These are phyloP conservation scores for Arthroderma sp. DNA, from an alignment of 2,329 filamentous ascomycete genomes.

Conservation along the genomic window DNA sequence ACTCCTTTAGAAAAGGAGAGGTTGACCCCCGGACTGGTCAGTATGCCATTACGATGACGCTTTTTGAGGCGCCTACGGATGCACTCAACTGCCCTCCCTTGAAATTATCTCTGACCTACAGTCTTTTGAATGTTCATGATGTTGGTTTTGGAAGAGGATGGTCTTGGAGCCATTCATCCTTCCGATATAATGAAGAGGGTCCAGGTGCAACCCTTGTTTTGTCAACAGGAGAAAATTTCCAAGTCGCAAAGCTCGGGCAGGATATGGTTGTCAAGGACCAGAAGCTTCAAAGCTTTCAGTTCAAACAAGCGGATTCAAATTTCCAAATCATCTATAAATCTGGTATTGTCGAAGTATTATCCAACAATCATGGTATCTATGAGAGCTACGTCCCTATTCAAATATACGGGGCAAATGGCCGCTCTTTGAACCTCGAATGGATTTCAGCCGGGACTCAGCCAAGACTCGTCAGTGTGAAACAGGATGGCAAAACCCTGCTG, in stretches of 20 bases:
- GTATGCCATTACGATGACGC: not conserved
- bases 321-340: constrained; percentile 4
- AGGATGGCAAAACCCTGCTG: not conserved
- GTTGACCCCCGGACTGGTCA: constrained; percentile 5
- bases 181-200: not conserved
- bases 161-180: constrained; percentile 2
- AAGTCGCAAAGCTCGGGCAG: not conserved
- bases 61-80: constrained; percentile 1
- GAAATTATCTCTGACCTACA: constrained; percentile 1
- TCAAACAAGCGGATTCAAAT: not conserved
- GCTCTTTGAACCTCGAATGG: constrained; percentile 2
- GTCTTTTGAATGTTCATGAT: not conserved
- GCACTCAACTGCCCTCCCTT: constrained; percentile 1
- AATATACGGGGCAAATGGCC: constrained; percentile 1
- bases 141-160: constrained; percentile 3
- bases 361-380: not conserved
- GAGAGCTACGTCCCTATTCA: constrained; percentile 2
- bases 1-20: not conserved
- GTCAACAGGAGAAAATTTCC: constrained; percentile 4
- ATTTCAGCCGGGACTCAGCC: not conserved
- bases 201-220: not conserved
- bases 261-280: constrained; percentile 1
- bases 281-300: constrained; percentile 4
- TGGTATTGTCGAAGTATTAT: constrained; percentile 2
- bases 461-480: not conserved